Conservation (phyloP, 495 filamentous ascomycete species). For the Hypomontagnella monticulosa region DNA sequence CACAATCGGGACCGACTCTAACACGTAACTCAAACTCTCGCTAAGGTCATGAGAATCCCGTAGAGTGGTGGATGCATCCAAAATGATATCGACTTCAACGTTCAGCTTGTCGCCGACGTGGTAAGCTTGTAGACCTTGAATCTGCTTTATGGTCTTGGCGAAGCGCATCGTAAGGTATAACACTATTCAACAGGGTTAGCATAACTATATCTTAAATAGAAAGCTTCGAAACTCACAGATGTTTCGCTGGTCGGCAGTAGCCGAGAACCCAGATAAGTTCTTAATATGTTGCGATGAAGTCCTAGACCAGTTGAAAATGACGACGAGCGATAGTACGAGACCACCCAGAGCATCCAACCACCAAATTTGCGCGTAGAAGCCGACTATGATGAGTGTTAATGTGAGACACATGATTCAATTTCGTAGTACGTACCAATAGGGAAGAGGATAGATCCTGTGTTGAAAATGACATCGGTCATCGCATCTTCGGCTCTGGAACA, state of each 20-base stretch:
- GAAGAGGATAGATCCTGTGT: conserved; percentile 87
- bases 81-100: conserved; percentile 80
- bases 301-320: conserved; percentile 85
- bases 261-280: conserved; percentile 83
- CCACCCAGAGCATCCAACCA: conserved; percentile 89
- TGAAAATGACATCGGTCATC: conserved; percentile 79
- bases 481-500: conserved; percentile 55
- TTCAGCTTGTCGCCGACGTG: conserved; percentile 90
- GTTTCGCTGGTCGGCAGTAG: conserved; percentile 81
- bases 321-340: conserved; percentile 78
- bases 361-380: conserved; percentile 80
- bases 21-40: conserved; percentile 88
- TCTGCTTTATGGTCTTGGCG: conserved; percentile 85
- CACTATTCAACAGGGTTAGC: conserved; percentile 52
- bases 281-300: conserved; percentile 82
- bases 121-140: conserved; percentile 89
- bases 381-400: conserved; percentile 58
- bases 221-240: conserved; percentile 55
- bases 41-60: conserved; percentile 87
- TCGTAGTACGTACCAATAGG: conserved; percentile 67
- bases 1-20: conserved; percentile 84
- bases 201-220: background rate
- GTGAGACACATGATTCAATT: conserved; percentile 24
- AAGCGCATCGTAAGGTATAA: conserved; percentile 96
- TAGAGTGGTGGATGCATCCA: conserved; percentile 80